phyloP scores from a whole-genome alignment of 352 stramenopile species.

The Phytopythium delawarense region DNA sequence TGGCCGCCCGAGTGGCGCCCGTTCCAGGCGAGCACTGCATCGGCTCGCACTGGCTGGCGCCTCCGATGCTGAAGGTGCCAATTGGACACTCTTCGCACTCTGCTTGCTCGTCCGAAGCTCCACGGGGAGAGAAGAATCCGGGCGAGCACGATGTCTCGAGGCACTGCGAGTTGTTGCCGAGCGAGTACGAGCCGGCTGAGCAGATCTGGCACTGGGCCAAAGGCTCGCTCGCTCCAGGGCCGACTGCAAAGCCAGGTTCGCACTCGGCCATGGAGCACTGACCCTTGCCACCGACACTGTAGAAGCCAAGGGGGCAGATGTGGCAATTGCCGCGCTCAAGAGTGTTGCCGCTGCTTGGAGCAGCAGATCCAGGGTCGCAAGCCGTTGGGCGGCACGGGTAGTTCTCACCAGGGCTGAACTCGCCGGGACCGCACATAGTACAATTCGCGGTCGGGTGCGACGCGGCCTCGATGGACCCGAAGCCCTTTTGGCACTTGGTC shows the following conservation, averaged over 20 bases:
- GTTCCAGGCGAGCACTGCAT: slow-evolving; percentile 31
- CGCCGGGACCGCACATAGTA: slow-evolving; percentile 29
- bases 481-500: slow-evolving; percentile 30
- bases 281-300: slow-evolving; percentile 24
- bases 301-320: slow-evolving; percentile 33
- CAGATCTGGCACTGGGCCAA: slow-evolving; percentile 29
- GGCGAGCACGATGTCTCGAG: slow-evolving; percentile 21
- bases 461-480: slow-evolving; percentile 29
- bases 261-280: slow-evolving; percentile 36
- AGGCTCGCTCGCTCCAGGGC: slow-evolving; percentile 21
- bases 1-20: slow-evolving; percentile 23
- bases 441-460: slow-evolving; percentile 37
- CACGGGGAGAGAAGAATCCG: slow-evolving; percentile 34
- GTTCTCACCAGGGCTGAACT: slow-evolving; percentile 43
- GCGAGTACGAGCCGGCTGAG: slow-evolving; percentile 28
- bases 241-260: slow-evolving; percentile 31
- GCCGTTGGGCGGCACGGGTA: slow-evolving; percentile 34
- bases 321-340: slow-evolving; percentile 46
- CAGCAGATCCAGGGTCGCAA: slow-evolving; percentile 29
- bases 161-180: slow-evolving; percentile 32
- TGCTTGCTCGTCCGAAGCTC: slow-evolving; percentile 15
- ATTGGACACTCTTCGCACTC: slow-evolving; percentile 33
- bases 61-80: slow-evolving; percentile 32
- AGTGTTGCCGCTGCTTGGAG: slow-evolving; percentile 21
- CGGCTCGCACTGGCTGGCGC: slow-evolving; percentile 27